phyloP scores from a whole-genome alignment of 768 basidiomycete species.

The Naganishia onofrii region DNA sequence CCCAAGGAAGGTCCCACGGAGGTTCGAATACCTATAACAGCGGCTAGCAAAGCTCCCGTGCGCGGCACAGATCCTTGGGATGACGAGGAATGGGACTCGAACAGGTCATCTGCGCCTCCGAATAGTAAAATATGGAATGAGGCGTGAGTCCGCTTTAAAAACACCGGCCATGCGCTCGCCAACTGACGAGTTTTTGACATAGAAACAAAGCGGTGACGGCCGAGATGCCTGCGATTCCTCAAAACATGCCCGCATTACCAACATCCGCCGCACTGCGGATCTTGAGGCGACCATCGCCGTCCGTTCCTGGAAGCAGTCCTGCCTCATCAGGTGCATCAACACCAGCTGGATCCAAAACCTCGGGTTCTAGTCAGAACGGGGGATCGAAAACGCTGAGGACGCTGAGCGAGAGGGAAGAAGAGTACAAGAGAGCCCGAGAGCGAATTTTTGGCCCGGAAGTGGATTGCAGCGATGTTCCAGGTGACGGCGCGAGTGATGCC shows the following conservation, averaged over 20 bases:
- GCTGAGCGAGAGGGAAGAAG: conserved; percentile 32
- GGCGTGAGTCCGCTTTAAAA: conserved; percentile 13
- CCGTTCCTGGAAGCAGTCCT: background rate
- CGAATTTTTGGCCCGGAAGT: conserved; percentile 31
- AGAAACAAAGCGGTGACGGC: conserved; percentile 17
- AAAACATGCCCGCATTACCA: conserved; percentile 24
- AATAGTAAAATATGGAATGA: conserved; percentile 28
- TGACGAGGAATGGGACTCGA: conserved; percentile 20
- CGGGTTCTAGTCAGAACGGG: conserved; percentile 9
- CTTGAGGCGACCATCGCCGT: conserved; percentile 30
- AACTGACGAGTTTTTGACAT: background rate
- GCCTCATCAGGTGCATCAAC: conserved; percentile 27
- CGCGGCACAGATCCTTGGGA: background rate
- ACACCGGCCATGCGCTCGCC: background rate
- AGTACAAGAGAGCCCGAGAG: conserved; percentile 30
- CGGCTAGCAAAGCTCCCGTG: background rate
- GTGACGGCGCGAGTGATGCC: background rate
- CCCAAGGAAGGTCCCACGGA: conserved; percentile 16
- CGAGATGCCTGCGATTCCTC: conserved; percentile 20
- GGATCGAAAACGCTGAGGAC: conserved; percentile 22
- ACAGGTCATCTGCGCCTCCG: background rate
- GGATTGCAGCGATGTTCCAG: conserved; percentile 2
- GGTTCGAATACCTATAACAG: background rate
- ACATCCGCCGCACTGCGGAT: conserved; percentile 25
- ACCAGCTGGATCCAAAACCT: conserved; percentile 19